Evolutionary conservation across 139 green algal species (phyloP), one percentile per base, ranked within the genome.

Genomic region (Pleodorina starrii): DNA sequence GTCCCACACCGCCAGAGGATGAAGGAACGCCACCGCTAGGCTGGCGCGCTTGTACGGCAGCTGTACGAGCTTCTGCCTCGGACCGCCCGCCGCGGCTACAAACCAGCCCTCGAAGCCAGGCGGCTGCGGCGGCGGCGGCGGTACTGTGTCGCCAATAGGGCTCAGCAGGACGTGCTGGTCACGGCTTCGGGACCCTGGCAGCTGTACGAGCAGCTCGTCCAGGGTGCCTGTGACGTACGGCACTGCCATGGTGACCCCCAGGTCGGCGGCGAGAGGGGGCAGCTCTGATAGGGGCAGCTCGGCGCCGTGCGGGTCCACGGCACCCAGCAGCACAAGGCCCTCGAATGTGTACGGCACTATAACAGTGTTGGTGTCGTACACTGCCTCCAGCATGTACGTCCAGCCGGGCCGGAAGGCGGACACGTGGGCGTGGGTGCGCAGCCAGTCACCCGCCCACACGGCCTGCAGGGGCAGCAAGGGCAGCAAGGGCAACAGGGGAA

Each of bases 311-410:
- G 89, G 89, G 21, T 42, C 32, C 5, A 89, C 69, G 35, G 85
- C 90, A 10, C 19, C 85, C 29, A 90, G 77, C 51, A 92, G 84
- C 16, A 92, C 90, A 10, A 90, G 78, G 7, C 76, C 90, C 42
- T 92, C 90, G 82, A 90, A 92, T 17, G 25, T 44, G 60, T 82
- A 90, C 80, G 43, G 60, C 36, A 92, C 83, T 27, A 89, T 63
- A n/a, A 83, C 72, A 1, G 38, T 76, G 83, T 90, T 84, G 57
- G 54, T 27, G 23, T 25, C 36, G 89, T 90, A 90, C 35, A n/a
- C n/a, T n/a, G n/a, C n/a, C n/a, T n/a, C n/a, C n/a, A n/a, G n/a
- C n/a, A n/a, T n/a, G n/a, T n/a, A 92, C 51, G 89, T 90, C 89
- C 89, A 92, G 75, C 89, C 89, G 23, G 89, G 89, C 48, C 74